Evolutionary conservation across 106 monocot species (phyloP).

Genomic region (Xerophyta viscosa): DNA sequence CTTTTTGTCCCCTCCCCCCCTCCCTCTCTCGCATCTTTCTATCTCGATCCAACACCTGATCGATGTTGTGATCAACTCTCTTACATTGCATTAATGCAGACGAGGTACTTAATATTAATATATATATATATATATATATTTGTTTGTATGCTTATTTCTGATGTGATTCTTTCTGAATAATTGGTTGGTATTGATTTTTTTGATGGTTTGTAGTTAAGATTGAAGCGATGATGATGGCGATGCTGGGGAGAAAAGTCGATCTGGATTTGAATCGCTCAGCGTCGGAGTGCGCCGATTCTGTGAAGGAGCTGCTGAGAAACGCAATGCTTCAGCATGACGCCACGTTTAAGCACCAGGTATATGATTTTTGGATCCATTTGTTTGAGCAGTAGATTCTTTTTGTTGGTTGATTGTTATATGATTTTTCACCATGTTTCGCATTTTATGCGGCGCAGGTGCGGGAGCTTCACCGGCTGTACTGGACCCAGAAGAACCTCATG

Average conservation of each 20-base stretch:
- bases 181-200: not conserved
- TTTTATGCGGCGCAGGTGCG: slow-evolving; percentile 30
- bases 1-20: not conserved
- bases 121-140: no score
- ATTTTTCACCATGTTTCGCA: not conserved
- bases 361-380: not conserved
- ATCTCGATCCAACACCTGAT: not conserved
- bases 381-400: not conserved
- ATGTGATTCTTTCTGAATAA: no score
- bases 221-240: not conserved
- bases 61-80: not conserved
- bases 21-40: not conserved
- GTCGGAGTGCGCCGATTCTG: slow-evolving; percentile 12
- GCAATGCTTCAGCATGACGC: slow-evolving; percentile 55
- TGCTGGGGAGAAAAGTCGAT: slow-evolving; percentile 16
- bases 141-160: no score
- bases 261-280: slow-evolving; percentile 22
- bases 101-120: not conserved
- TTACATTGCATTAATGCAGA: not conserved
- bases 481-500: slow-evolving; percentile 71
- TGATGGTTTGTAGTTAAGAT: not conserved
- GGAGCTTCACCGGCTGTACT: slow-evolving; percentile 72
- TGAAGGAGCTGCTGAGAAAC: slow-evolving; percentile 39
- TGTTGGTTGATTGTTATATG: not conserved
- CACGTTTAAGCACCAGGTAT: slow-evolving; percentile 48